Base-by-base conservation (phyloP, 306 rosid genomes). In the Purshia tridentata region DNA sequence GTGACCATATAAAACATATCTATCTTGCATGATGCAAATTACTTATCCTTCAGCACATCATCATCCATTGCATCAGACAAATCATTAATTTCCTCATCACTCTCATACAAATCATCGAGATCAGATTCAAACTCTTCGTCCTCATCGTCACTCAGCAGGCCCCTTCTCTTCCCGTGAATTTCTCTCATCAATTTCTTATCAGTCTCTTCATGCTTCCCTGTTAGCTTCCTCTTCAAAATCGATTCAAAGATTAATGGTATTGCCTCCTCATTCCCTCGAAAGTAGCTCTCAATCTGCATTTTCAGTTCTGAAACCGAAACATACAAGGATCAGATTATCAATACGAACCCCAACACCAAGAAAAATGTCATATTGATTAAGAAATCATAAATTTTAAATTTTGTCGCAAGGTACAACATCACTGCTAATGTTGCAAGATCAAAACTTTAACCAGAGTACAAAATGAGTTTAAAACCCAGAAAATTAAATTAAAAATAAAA, bases 241-340 rank as follows among this genome's bases (percentile, higher is more conserved):
- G 89, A 93, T 79, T 89, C 93, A 76, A 92, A 92, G 42, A 92
- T 69, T 0, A 83, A 75, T 53, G 93, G 96, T 40, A 89, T 67
- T 12, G 96, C 91, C 29, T 83, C 93, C 0, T 15, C 65, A 58
- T 88, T 91, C 5, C 96, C 96, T 42, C 82, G 81, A 14, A 62
- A 76, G 71, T 81, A 89, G 69, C 68, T 82, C 6, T 88, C 90
- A 67, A 92, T 84, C 16, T 73, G 80, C 86, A 44, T 83, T 82
- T 81, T 89, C 68, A 92, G 79, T 74, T 88, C 96, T 92, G 71
- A 16, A 74, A 65, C 75, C 76, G 57, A 48, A 67, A 7, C 41
- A 62, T 6, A 2, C 9, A 6, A 12, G 47, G 23, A n/a, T 47
- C 63, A 46, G 11, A 53, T 15, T 37, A 16, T n/a, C 6, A 42